phyloP scores from a whole-genome alignment of 2,329 filamentous ascomycete species.

The Orbilia javanica region DNA sequence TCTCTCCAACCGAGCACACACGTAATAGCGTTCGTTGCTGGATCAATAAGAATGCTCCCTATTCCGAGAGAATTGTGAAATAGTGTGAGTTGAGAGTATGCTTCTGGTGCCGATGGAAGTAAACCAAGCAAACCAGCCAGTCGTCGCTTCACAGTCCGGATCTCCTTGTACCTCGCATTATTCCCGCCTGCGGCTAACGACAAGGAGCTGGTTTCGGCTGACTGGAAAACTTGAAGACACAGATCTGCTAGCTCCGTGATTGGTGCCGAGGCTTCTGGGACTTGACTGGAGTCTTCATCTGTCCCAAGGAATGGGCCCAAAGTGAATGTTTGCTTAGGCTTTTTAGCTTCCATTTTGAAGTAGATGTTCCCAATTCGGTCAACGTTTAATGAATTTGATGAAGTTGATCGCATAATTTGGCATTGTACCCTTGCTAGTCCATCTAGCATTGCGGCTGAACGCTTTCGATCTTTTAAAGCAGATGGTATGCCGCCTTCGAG shows the following conservation, averaged over 20 bases:
- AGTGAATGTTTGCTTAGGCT: conserved; percentile 45
- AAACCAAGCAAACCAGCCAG: conserved; percentile 49
- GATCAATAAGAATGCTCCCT: conserved; percentile 39
- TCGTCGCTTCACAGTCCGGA: conserved; percentile 45
- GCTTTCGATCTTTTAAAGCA: conserved; percentile 46
- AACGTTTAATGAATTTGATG: conserved; percentile 22
- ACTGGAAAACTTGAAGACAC: conserved; percentile 52
- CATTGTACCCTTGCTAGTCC: conserved; percentile 36
- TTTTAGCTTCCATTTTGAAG: conserved; percentile 46
- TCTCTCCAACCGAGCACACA: conserved; percentile 48
- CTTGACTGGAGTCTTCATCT: conserved; percentile 38
- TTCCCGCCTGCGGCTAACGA: conserved; percentile 15
- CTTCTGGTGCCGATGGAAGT: conserved; percentile 40
- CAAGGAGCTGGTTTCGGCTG: conserved; percentile 17
- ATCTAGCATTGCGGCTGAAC: conserved; percentile 33
- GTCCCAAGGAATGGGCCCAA: conserved; percentile 37
- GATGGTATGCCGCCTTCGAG: conserved; percentile 33
- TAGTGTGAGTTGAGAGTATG: conserved; percentile 37
- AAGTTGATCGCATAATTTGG: conserved; percentile 39
- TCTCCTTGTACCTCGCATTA: conserved; percentile 29
- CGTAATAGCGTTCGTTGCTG: conserved; percentile 39
- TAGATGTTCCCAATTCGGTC: conserved; percentile 51
- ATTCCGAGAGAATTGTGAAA: conserved; percentile 42
- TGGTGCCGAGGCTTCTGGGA: conserved; percentile 33
- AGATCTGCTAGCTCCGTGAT: conserved; percentile 46